These are phyloP conservation scores for Mychonastes homosphaera DNA, from an alignment of 139 green algal species.

Conservation along the genomic window DNA sequence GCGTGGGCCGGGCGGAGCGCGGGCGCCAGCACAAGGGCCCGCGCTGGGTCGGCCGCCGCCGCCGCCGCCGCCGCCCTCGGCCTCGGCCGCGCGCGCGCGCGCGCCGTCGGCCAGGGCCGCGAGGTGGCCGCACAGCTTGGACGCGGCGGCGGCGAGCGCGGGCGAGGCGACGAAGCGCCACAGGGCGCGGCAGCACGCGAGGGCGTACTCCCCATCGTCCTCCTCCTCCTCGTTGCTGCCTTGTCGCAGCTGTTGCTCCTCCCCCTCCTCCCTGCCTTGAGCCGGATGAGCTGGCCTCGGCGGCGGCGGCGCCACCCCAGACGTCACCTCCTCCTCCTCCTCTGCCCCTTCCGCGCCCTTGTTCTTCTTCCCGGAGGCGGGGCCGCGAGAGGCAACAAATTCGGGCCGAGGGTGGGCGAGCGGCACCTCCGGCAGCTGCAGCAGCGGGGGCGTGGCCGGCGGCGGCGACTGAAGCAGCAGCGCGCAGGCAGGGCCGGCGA, in stretches of 20 bases:
- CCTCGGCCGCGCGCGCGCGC: no score
- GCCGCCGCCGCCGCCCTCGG: no score
- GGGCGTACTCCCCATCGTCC: neutral
- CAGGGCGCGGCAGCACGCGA: constrained; percentile 1
- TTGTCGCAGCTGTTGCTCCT: neutral
- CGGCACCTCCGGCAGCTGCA: neutral
- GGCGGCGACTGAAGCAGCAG: neutral
- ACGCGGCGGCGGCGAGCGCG: neutral
- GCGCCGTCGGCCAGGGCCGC: neutral
- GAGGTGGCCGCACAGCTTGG: constrained; percentile 14
- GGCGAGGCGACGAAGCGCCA: neutral
- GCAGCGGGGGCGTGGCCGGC: constrained; percentile 1
- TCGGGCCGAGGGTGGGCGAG: no score
- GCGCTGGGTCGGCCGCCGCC: no score
- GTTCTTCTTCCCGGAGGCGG: no score
- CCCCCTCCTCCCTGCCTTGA: neutral
- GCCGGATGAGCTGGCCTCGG: neutral
- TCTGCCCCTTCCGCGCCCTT: no score
- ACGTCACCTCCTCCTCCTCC: no score
- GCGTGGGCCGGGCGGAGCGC: neutral
- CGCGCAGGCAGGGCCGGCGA: constrained; percentile 4
- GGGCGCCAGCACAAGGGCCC: neutral
- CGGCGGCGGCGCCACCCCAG: no score
- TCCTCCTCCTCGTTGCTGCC: no score
- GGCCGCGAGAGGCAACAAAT: no score